Conservation (phyloP, 1,284 basidiomycete genomes). For the Puccinia novopanici region DNA sequence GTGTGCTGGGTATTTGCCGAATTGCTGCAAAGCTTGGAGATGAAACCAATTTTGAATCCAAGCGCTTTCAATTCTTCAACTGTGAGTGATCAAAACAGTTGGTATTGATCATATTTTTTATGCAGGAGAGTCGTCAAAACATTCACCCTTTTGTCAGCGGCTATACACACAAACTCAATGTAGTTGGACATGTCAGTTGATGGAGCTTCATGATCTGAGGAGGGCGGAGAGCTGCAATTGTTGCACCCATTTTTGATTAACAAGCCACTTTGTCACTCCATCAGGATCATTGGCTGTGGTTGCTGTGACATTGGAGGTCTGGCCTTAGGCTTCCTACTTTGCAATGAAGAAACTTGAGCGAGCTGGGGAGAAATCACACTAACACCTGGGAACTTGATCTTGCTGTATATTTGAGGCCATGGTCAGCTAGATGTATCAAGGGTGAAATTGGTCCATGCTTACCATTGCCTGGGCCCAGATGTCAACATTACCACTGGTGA, state of each 20-base stretch:
- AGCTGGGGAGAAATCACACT: conserved; percentile 1
- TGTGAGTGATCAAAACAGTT: background rate
- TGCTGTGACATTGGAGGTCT: too few relatives aligned
- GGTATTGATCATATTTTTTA: background rate
- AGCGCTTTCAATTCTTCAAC: background rate
- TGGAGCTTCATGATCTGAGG: background rate
- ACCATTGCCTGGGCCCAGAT: background rate
- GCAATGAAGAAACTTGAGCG: background rate
- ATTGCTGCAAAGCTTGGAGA: conserved; percentile 6
- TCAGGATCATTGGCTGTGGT: background rate
- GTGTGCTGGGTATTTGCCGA: background rate
- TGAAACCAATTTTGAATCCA: conserved; percentile 25
- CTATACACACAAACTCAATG: background rate
- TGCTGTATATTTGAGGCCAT: too few relatives aligned
- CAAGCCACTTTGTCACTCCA: background rate
- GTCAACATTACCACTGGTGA: too few relatives aligned
- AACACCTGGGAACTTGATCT: too few relatives aligned
- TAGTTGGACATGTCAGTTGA: background rate
- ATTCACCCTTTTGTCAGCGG: background rate
- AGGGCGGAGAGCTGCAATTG: background rate
- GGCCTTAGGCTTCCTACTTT: background rate
- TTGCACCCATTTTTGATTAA: background rate
- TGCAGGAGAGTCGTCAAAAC: background rate
- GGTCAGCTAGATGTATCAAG: too few relatives aligned
- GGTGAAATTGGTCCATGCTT: too few relatives aligned